These are phyloP conservation scores for Stephanodiscus minutulus DNA, from an alignment of 108 stramenopile genomes.

Conservation along the genomic window DNA sequence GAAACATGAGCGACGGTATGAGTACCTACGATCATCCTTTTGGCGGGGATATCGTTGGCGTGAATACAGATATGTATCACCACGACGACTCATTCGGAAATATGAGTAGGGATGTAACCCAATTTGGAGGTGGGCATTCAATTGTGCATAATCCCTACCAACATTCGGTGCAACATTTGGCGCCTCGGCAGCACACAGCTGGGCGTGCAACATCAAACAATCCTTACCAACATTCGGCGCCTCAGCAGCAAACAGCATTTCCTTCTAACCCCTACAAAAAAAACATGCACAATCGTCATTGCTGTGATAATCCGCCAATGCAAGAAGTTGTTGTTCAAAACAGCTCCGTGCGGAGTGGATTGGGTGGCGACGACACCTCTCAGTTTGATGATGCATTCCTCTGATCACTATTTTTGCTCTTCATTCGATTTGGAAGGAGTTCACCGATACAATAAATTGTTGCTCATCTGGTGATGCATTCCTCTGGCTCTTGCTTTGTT, in stretches of 20 bases:
- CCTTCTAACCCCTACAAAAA: slow-evolving; percentile 6
- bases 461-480: not conserved
- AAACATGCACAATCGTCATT: not conserved
- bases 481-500: not conserved
- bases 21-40: not conserved
- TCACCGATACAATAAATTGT: not conserved
- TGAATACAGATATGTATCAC: not conserved
- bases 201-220: not conserved
- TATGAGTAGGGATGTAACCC: not conserved
- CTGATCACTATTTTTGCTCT: not conserved
- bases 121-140: slow-evolving; percentile 3
- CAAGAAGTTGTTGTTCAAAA: slow-evolving; percentile 29
- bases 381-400: slow-evolving; percentile 48
- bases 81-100: not conserved
- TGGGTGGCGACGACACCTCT: slow-evolving; percentile 21
- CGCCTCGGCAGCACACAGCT: not conserved
- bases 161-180: not conserved
- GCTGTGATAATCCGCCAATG: slow-evolving; percentile 10
- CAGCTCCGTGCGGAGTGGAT: slow-evolving; percentile 1
- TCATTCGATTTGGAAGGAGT: slow-evolving; percentile 19
- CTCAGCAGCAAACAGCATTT: not conserved
- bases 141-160: slow-evolving; percentile 1
- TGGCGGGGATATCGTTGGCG: not conserved
- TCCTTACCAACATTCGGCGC: not conserved
- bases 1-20: not conserved